phyloP scores from a whole-genome alignment of 75 land plant species.

The Pinus tabuliformis region DNA sequence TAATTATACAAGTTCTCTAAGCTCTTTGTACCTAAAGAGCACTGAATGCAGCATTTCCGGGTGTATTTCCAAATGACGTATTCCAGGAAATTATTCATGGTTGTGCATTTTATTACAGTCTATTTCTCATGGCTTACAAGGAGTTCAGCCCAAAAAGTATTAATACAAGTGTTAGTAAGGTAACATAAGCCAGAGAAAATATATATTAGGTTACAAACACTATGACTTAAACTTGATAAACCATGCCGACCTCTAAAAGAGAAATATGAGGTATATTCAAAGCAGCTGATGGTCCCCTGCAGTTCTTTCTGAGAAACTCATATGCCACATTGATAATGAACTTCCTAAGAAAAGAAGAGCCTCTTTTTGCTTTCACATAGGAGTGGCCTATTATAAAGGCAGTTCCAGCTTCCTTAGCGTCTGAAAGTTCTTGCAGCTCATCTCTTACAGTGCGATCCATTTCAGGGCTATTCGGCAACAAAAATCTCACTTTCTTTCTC shows the following conservation, averaged over 20 bases:
- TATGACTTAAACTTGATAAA: conserved; percentile 45
- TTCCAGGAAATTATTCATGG: no score
- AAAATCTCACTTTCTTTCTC: conserved; percentile 52
- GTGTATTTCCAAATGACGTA: no score
- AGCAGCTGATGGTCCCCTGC: conserved; percentile 53
- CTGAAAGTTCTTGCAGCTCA: conserved; percentile 53
- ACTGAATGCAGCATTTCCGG: no score
- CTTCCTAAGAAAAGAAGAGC: conserved; percentile 64
- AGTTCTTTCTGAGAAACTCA: conserved; percentile 75
- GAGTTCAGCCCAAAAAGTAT: no score
- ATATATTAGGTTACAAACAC: no score
- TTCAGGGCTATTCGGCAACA: conserved; percentile 46
- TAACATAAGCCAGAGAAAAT: no score
- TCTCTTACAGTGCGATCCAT: conserved; percentile 31
- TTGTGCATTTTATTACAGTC: no score
- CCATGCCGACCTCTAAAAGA: conserved; percentile 81
- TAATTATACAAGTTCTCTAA: no score
- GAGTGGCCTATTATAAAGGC: conserved; percentile 76
- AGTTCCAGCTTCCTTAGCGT: conserved; percentile 68
- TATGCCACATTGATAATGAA: conserved; percentile 57
- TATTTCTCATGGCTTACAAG: no score
- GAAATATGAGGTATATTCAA: conserved; percentile 56
- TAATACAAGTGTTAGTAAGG: no score
- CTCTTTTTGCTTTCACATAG: conserved; percentile 61
- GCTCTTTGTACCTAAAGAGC: no score